A percentile compares a stretch with the other conserved stretches of the same genome.
Conservation (phyloP, 2,329 filamentous ascomycete species). For the Diaporthe helianthi region DNA sequence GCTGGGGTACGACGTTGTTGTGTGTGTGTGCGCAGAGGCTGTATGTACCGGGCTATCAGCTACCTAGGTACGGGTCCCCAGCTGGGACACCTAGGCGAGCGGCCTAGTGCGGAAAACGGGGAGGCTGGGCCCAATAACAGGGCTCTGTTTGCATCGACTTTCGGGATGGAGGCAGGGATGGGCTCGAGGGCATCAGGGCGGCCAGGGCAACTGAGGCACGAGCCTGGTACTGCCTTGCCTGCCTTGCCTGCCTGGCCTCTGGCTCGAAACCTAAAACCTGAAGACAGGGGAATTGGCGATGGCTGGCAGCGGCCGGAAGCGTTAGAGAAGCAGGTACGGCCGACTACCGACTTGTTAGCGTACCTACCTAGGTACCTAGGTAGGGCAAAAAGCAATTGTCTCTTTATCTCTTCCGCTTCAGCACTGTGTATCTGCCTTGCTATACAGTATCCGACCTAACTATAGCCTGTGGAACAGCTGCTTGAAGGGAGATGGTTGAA, state of each 20-base stretch:
- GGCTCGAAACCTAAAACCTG: conserved; percentile 25
- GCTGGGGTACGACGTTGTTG: conserved; percentile 24
- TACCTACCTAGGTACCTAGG: too few species aligned
- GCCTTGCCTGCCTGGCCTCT: background rate
- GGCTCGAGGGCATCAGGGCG: background rate
- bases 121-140: conserved; percentile 30
- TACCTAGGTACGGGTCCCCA: background rate
- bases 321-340: conserved; percentile 14
- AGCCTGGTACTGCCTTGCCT: conserved; percentile 5
- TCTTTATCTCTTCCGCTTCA: background rate
- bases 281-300: background rate
- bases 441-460: background rate
- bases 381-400: conserved; percentile 7
- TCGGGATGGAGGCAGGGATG: background rate
- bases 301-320: conserved; percentile 18
- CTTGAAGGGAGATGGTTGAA: background rate
- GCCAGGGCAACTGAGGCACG: conserved; percentile 16
- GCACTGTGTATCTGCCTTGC: background rate
- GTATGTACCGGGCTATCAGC: conserved; percentile 18
- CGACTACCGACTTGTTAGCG: background rate
- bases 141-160: conserved; percentile 19
- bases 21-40: conserved; percentile 3
- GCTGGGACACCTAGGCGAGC: background rate
- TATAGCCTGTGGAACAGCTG: conserved; percentile 10
- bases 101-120: conserved; percentile 29